Base-by-base conservation (phyloP, 2,329 filamentous ascomycete species). In the Alternaria sp. region DNA sequence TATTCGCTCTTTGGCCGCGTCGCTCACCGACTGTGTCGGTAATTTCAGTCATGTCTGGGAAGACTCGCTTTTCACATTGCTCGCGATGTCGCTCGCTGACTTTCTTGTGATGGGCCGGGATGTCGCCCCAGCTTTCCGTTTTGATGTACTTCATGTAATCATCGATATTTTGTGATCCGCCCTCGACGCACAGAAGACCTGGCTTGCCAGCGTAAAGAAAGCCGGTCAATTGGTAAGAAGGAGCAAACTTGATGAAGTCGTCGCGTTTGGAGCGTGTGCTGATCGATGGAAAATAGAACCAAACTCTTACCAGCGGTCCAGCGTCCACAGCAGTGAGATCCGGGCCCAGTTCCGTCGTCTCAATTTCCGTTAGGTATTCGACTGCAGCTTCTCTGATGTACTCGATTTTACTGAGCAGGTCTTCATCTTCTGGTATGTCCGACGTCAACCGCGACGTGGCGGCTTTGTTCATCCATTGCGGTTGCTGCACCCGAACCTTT, bases 211-310 rank as follows among this genome's bases (percentile, higher is more conserved):
- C 87, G 15, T 87, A 79, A 4, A 89, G 82, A 67, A 89, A 89
- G 0, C 87, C 87, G 0, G 87, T 88, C 1, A 89, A 81, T 3
- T 71, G 76, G 71, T 88, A 87, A 0, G 71, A 67, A 0, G 87
- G 84, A 0, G 86, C 87, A 60, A 87, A 78, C 58, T 81, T 83
- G 47, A 89, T 83, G 45, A 89, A 77, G 66, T 89, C 87, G 66
- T 86, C 83, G 50, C 87, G 82, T 69, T 89, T 89, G 49, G 83
- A 82, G 4, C 87, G 84, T 0, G 87, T 89, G 44, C 84, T 87
- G 58, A 89, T 84, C 1, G 87, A 88, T 0, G 87, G 87, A 65
- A 89, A 88, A 75, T 89, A 89, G 71, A 89, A 89, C 87, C 87
- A 89, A 1, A 86, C 87, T 9, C 87, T 79, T 4, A 87, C 82